phyloP scores from a whole-genome alignment of 306 rosid species.

The Calophaca sinica region DNA sequence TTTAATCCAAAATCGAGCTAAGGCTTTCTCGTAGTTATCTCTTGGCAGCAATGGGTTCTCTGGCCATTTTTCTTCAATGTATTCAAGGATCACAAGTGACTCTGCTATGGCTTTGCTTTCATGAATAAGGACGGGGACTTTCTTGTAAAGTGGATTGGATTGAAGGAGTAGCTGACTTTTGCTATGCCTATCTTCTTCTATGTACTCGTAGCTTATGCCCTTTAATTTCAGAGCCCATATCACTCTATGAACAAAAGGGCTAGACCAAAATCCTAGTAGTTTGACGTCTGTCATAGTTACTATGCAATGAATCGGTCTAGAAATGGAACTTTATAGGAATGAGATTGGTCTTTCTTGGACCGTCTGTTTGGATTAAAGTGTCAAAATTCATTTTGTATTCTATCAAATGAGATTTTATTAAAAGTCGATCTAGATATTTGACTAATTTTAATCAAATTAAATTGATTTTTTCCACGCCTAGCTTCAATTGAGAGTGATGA shows the following conservation, averaged over 20 bases:
- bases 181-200: constrained; percentile 49
- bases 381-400: not conserved
- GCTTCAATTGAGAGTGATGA: no score
- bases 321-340: not conserved
- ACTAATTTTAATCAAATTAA: no score
- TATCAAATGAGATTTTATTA: no score
- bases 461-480: no score
- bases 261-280: constrained; percentile 57
- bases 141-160: constrained; percentile 60
- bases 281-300: constrained; percentile 50
- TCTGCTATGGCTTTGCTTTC: constrained; percentile 51
- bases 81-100: constrained; percentile 54
- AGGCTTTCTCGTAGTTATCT: constrained; percentile 51
- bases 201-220: constrained; percentile 54
- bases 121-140: constrained; percentile 65
- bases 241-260: constrained; percentile 56
- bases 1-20: constrained; percentile 62
- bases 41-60: constrained; percentile 52
- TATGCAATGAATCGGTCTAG: not conserved
- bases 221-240: constrained; percentile 59
- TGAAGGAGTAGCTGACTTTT: constrained; percentile 50
- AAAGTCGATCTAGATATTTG: no score
- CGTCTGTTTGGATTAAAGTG: not conserved
- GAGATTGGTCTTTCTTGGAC: not conserved
- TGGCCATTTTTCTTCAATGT: constrained; percentile 66